Evolutionary conservation across 306 rosid genomes (phyloP).

Genomic region (Quercus bicolor): DNA sequence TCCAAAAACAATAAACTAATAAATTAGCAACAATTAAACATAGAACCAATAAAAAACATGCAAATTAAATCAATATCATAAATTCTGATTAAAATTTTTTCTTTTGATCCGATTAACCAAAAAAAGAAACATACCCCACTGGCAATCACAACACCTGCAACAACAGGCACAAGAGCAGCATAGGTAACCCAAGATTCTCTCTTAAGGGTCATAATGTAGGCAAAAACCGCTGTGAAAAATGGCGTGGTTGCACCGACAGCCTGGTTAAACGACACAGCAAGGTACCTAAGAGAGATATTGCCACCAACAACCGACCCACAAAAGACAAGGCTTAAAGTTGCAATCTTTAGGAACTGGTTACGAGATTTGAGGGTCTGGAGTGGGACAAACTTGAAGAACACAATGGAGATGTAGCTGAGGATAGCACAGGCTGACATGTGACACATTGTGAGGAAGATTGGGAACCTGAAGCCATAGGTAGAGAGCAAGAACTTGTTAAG

Average conservation of each 20-base stretch:
- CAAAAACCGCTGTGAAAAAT: conserved; percentile 88
- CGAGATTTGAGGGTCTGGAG: conserved; percentile 80
- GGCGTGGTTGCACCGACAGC: conserved; percentile 99
- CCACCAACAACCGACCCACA: conserved; percentile 97
- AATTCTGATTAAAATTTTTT: too few relatives aligned
- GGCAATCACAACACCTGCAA: conserved; percentile 95
- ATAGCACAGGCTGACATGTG: conserved; percentile 94
- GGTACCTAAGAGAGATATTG: conserved; percentile 81
- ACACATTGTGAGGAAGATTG: conserved; percentile 99
- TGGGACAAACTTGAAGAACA: conserved; percentile 75
- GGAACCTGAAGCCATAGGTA: conserved; percentile 82
- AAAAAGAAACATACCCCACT: conserved; percentile 74
- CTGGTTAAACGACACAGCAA: conserved; percentile 92
- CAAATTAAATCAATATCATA: conserved; percentile 6
- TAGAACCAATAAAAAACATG: background rate
- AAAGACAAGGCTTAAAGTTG: conserved; percentile 76
- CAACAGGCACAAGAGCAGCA: conserved; percentile 96
- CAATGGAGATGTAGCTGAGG: conserved; percentile 88
- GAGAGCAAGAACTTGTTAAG: conserved; percentile 90
- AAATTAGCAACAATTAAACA: background rate
- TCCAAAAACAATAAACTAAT: background rate
- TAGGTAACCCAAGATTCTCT: conserved; percentile 94
- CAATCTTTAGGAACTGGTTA: conserved; percentile 79
- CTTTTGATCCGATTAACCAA: conserved; percentile 1
- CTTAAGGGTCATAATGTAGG: conserved; percentile 80